Evolutionary conservation across 1,139 yeast species (phyloP), one percentile per base, ranked within the genome.

Genomic region (Magnusiomyces suaveolens): DNA sequence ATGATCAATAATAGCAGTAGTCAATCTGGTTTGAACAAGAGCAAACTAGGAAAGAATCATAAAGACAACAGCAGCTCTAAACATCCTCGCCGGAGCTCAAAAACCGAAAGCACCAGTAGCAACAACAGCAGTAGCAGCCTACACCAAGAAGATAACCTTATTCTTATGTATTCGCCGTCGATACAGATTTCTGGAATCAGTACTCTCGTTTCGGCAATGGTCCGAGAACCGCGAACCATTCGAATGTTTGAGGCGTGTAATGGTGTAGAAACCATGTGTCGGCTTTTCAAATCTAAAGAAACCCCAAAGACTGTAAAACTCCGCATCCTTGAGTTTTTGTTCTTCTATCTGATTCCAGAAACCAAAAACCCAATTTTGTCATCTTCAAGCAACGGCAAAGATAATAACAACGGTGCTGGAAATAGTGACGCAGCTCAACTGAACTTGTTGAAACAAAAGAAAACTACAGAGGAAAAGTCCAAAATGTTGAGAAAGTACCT

Each of bases 301-400:
- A 70, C 75, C 0, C 58, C 72, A 12, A 71, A 72, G 51, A 64
- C 66, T 23, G 73, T 72, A 47, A 71, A 72, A 58, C 78, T 84
- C 60, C 82, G 83, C 62, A 77, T 83, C 32, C 76, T 85, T 51
- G 94, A 86, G 68, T 85, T 85, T 65, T 70, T 85, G 56, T 78
- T 85, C 57, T 83, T 85, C 64, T 85, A 86, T 63, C 68, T 85
- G 56, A 75, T 81, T 6, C 90, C 88, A n/a, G 94, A 86, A 66
- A 69, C 76, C 1, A 55, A 59, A 23, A 52, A 52, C 43, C 52
- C 60, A 25, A 50, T 51, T n/a, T 49, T 54, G n/a, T 14, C 6
- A 6, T 39, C n/a, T 26, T 21, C 14, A 23, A 36, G 38, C 50
- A 18, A 52, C n/a, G 52, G 14, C n/a, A 12, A 18, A 3, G 33